phyloP scores from a whole-genome alignment of 257 asterid species.

The Jasminum sambac region DNA sequence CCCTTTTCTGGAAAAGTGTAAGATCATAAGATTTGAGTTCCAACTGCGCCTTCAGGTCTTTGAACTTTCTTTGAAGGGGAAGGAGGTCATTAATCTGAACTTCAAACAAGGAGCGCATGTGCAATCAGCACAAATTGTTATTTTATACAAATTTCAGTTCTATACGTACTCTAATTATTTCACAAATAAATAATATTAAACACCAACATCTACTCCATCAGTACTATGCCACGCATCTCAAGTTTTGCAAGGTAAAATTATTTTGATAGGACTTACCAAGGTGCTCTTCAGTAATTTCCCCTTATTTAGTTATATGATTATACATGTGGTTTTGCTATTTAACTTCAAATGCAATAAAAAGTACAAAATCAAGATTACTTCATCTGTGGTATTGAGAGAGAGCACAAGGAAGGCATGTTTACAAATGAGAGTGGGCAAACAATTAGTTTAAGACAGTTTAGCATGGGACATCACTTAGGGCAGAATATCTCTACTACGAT shows the following conservation, averaged over 20 bases:
- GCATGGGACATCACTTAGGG: background rate
- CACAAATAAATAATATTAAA: background rate
- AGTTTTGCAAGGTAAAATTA: background rate
- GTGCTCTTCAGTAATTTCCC: background rate
- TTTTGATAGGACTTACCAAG: background rate
- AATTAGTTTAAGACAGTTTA: background rate
- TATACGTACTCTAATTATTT: background rate
- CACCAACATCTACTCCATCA: background rate
- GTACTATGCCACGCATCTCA: background rate
- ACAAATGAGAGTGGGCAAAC: background rate
- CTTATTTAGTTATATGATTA: background rate
- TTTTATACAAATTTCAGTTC: slow-evolving; percentile 3
- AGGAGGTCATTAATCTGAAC: slow-evolving; percentile 80
- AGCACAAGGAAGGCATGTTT: background rate
- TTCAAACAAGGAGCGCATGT: slow-evolving; percentile 24
- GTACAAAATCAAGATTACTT: background rate
- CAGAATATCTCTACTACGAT: background rate
- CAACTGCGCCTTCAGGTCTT: slow-evolving; percentile 73
- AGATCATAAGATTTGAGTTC: slow-evolving; percentile 95
- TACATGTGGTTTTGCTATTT: background rate
- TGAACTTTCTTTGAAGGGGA: slow-evolving; percentile 82
- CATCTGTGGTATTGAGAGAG: background rate
- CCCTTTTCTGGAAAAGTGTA: slow-evolving; percentile 75
- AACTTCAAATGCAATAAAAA: background rate
- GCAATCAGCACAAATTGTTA: slow-evolving; percentile 2